Conservation (phyloP, 2,329 filamentous ascomycete species). For the Rutstroemia sp. region DNA sequence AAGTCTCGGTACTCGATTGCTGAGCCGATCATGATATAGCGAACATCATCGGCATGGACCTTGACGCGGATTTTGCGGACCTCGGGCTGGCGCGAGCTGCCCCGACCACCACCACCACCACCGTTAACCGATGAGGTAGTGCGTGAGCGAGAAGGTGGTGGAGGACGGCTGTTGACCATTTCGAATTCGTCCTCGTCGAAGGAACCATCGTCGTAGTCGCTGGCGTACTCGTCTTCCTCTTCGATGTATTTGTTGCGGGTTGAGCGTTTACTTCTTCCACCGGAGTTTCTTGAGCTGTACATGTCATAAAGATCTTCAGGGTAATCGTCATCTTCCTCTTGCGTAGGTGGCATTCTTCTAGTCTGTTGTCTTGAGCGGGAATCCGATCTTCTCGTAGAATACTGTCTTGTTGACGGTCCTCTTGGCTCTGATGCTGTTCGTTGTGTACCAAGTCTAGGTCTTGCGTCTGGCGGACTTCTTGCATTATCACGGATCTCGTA, state of each 20-base stretch:
- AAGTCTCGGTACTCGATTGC: conserved; percentile 71
- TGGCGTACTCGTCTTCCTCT: conserved; percentile 72
- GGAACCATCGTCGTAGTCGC: conserved; percentile 61
- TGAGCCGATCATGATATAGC: conserved; percentile 80
- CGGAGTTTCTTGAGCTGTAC: conserved; percentile 43
- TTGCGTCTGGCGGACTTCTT: conserved; percentile 29
- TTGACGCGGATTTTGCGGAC: conserved; percentile 81
- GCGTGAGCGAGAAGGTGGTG: conserved; percentile 34
- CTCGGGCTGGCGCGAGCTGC: conserved; percentile 54
- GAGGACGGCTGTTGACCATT: conserved; percentile 56
- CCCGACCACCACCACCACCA: conserved; percentile 32
- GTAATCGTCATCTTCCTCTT: conserved; percentile 57
- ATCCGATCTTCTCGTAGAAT: conserved; percentile 26
- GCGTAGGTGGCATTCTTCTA: conserved; percentile 23
- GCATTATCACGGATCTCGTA: conserved; percentile 28
- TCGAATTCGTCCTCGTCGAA: conserved; percentile 76
- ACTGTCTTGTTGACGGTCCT: conserved; percentile 32
- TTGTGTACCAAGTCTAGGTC: conserved; percentile 33
- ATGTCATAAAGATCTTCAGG: conserved; percentile 56
- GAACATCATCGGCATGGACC: conserved; percentile 82
- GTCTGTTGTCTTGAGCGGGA: conserved; percentile 17
- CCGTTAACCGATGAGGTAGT: conserved; percentile 20
- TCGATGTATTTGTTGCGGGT: conserved; percentile 59
- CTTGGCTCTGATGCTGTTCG: conserved; percentile 45
- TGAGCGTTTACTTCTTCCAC: conserved; percentile 33